Base-by-base conservation (phyloP, 2,329 filamentous ascomycete genomes). In the Trichoderma sp. region DNA sequence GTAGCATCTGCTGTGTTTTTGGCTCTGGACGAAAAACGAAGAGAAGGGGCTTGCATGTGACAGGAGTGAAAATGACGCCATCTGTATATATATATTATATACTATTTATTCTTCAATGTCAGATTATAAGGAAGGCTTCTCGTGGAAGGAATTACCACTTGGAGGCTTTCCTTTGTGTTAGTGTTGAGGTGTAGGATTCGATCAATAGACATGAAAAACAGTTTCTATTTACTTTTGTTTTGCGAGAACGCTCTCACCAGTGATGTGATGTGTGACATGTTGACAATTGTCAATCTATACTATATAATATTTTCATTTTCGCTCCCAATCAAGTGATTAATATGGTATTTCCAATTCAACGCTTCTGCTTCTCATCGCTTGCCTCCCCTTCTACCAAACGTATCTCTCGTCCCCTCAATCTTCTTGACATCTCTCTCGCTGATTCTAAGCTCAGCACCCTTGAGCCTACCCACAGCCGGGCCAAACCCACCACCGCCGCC, bases 401-500 rank as follows among this genome's bases (percentile, higher is more conserved):
- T 79, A 75, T 81, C 83, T 58, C 81, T 82, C 61, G 82, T 82
- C 0, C 90, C 89, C 76, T 92, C 88, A 74, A 96, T 93, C 70
- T 87, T 87, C 75, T 83, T 85, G 8, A 98, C 87, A 81, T 98
- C 95, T 76, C 87, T 87, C 78, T 91, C 90, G 78, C 91, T 97
- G 76, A 98, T 82, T 74, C 86, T 92, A 83, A 98, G 81, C 78
- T 93, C 93, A 0, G 94, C 94, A 3, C 93, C 92, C 74, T 86
- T 89, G 79, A 98, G 91, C 79, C 87, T 93, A 0, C 96, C 96
- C 14, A 98, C 89, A 3, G 88, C 90, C 1, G 95, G 94, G 34
- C 89, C 90, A 74, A 93, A 93, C 47, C 97, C 89, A 84, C n/a
- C 89, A 84, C n/a, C 34, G 1, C 71, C 68, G 84, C 80, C 53